phyloP scores from a whole-genome alignment of 352 stramenopile species.

The Phytophthora niederhauseri region DNA sequence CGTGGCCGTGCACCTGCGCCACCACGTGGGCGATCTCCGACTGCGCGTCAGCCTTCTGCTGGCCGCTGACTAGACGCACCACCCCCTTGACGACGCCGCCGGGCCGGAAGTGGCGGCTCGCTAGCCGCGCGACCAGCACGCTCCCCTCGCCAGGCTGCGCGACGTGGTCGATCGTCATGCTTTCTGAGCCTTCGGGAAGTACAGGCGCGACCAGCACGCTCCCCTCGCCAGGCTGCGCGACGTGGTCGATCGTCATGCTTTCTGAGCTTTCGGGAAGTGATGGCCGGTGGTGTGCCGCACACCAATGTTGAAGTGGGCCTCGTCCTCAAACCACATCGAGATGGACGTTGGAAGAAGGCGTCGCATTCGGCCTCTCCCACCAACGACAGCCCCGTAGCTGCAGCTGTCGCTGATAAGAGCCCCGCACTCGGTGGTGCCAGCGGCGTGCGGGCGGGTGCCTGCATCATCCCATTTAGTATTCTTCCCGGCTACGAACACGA shows the following conservation, averaged over 20 bases:
- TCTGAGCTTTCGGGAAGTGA: not conserved
- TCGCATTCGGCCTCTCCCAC: conserved; percentile 28
- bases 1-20: conserved; percentile 68
- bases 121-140: conserved; percentile 43
- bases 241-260: conserved; percentile 32
- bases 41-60: conserved; percentile 26
- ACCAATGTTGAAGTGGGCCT: conserved; percentile 22
- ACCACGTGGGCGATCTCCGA: conserved; percentile 61
- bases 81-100: conserved; percentile 63
- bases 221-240: conserved; percentile 15
- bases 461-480: conserved; percentile 10
- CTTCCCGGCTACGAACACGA: conserved; percentile 8
- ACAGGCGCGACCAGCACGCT: too few relatives aligned
- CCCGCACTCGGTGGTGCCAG: not conserved
- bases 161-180: conserved; percentile 35
- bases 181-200: not conserved
- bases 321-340: conserved; percentile 13
- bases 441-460: not conserved
- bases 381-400: conserved; percentile 20
- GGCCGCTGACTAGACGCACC: conserved; percentile 48
- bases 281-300: conserved; percentile 12
- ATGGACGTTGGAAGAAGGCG: conserved; percentile 12
- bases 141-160: conserved; percentile 18
- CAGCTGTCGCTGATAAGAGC: conserved; percentile 15
- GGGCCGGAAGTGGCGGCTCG: conserved; percentile 54